phyloP scores from a whole-genome alignment of 805 yeast genomes.

The Metschnikowia reukaufii region DNA sequence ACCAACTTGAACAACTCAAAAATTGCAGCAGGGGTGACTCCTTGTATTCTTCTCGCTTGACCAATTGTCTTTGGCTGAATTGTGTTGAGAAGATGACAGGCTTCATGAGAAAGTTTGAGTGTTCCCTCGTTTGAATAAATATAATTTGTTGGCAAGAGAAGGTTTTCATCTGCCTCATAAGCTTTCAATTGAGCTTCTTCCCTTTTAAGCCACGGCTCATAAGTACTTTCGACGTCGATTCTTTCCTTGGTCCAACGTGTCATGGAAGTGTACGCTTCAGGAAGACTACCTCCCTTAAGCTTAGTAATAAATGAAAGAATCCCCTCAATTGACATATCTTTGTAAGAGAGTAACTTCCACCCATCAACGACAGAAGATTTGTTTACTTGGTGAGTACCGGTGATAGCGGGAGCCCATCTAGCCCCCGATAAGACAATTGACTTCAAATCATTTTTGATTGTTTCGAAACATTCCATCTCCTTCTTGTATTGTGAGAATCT shows the following conservation, averaged over 20 bases:
- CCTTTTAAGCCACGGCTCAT: conserved; percentile 73
- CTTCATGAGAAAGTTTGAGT: conserved; percentile 68
- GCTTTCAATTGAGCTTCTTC: conserved; percentile 73
- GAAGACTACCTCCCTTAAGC: conserved; percentile 23
- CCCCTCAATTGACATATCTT: conserved; percentile 36
- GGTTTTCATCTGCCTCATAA: conserved; percentile 77
- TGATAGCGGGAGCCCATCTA: conserved; percentile 60
- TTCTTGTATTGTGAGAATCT: conserved; percentile 51
- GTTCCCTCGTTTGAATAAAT: conserved; percentile 58
- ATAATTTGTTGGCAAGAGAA: conserved; percentile 66
- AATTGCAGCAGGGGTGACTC: conserved; percentile 90
- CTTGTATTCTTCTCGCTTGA: conserved; percentile 92
- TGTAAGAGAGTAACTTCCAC: conserved; percentile 67
- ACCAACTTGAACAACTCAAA: conserved; percentile 70
- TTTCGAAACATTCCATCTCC: conserved; percentile 48
- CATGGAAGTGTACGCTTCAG: conserved; percentile 26
- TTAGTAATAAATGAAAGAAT: conserved; percentile 29
- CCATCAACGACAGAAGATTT: conserved; percentile 46
- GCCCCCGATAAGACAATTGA: conserved; percentile 49
- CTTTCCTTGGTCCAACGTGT: conserved; percentile 51
- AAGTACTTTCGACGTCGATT: conserved; percentile 76
- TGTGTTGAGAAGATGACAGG: conserved; percentile 61
- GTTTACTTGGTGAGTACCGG: conserved; percentile 48
- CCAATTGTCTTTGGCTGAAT: conserved; percentile 89
- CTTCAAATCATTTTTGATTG: conserved; percentile 47